Evolutionary conservation across 2,329 filamentous ascomycete species (phyloP), one percentile per base, ranked within the genome.

Genomic region (Colletotrichum incanum): DNA sequence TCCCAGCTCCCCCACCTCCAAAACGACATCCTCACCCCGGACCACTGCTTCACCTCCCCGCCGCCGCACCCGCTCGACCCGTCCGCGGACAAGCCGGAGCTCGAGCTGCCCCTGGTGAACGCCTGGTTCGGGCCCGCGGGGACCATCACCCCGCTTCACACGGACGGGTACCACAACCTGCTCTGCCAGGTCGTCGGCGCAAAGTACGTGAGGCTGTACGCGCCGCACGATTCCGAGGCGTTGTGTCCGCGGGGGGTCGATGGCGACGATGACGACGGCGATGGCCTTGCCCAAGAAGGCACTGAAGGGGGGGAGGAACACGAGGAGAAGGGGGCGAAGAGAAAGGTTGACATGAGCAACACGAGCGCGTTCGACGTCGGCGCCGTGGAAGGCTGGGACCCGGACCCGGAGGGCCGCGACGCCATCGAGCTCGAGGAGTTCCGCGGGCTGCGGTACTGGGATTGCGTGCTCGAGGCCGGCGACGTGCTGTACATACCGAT

Each of bases 91-190:
- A 75, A 74, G 43, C 65, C 72, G 3, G 72, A 74, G 45, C 62
- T 73, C 2, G 64, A 37, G 6, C 34, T 74, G 9, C 72, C 73
- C n/a, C 62, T 75, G 5, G 63, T 97, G 23, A 97, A 98, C 81
- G 95, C 94, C 9, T 99, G 96, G 96, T 93, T 98, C 74, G 96
- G 96, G 0, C 96, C 96, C 0, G 86, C 91, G 0, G 92, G 91
- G 61, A 98, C 96, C 0, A 95, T 98, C 74, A 98, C 95, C 0
- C 96, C 96, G 1, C 86, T 98, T 0, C 96, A 99, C 81, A 97
- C 94, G 1, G 96, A 98, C 78, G 94, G 93, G 1, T 97, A 98
- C 80, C 94, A 98, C 79, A 98, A 98, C 78, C 90, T 98, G 59
- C 89, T 98, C 5, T 92, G 92, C 31, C 96, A 98, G 81, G 93